Base-by-base conservation (phyloP, 805 yeast genomes). In the Teunomyces barrocoloradensis region DNA sequence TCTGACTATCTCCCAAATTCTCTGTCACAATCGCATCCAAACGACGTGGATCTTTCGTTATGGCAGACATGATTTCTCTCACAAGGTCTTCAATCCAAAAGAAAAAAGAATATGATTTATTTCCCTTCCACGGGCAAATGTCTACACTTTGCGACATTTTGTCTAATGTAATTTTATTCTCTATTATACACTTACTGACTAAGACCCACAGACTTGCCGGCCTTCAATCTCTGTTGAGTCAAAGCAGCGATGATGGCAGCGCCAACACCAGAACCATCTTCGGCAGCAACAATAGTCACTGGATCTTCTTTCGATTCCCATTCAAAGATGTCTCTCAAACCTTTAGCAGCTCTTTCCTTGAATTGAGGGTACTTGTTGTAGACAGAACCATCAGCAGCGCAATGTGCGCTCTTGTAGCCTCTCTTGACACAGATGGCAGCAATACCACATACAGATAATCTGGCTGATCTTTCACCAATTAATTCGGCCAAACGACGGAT, bases 201-300 rank as follows among this genome's bases (percentile, higher is more conserved):
- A 21, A 55, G 55, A 50, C 92, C 92, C 51, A 87, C 84, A 52
- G 89, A 81, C 60, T 78, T 68, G 41, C 92, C 92, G 51, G 79
- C 75, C 55, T 73, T 77, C 61, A 85, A 75, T 75, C 99, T 85
- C 67, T 81, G 77, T 68, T 86, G 81, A 48, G 98, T 86, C 69
- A 92, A 80, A 38, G 98, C 97, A 46, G 99, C 98, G 71, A 94
- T 92, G 60, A 92, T 80, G 44, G 98, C 99, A 47, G 99, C 99
- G 65, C 99, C 99, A 42, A 89, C 97, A 75, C 98, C 98, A 33
- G 94, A 86, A 60, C 99, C 99, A 74, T 94, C 99, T 74, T 92
- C 97, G 55, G 99, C 98, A 49, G 95, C 87, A 35, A 85, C 88
- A 57, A 91, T 82, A 54, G 78, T 71, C 62, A 94, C 84, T 54